phyloP scores from a whole-genome alignment of 495 filamentous ascomycete species.

The Xylaria longipes region DNA sequence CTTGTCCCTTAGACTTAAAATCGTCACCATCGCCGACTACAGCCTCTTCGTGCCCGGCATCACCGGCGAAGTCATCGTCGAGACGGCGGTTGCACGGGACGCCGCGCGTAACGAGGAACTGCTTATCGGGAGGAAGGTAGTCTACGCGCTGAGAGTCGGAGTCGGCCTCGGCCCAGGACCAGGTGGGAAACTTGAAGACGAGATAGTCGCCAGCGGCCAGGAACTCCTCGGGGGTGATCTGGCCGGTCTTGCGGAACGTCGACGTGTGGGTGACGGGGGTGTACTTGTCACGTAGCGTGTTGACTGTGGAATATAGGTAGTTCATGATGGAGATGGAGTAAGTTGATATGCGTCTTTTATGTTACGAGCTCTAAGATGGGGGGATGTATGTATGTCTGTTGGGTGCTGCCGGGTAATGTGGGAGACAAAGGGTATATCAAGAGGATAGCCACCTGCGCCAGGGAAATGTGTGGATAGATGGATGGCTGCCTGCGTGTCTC shows the following conservation, averaged over 20 bases:
- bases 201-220: constrained; percentile 95
- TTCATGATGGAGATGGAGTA: constrained; percentile 50
- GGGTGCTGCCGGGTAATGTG: neutral
- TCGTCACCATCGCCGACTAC: constrained; percentile 79
- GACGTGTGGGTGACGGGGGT: constrained; percentile 87
- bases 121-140: constrained; percentile 88
- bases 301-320: constrained; percentile 78
- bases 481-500: constrained; percentile 23
- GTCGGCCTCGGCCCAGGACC: constrained; percentile 95
- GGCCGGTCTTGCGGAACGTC: constrained; percentile 89
- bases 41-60: constrained; percentile 82
- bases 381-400: constrained; percentile 6
- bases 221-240: constrained; percentile 98
- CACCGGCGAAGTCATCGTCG: constrained; percentile 90
- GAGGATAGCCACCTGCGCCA: neutral
- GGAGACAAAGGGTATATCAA: constrained; percentile 17
- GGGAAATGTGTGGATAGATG: neutral
- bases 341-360: constrained; percentile 12
- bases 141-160: constrained; percentile 73
- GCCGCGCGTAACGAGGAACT: constrained; percentile 92
- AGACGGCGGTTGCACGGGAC: constrained; percentile 92
- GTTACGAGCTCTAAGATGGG: constrained; percentile 3
- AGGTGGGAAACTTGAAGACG: constrained; percentile 98
- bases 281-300: constrained; percentile 85
- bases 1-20: constrained; percentile 57